These are phyloP conservation scores for Alternaria consortialis DNA, from an alignment of 2,329 filamentous ascomycete genomes.

Conservation along the genomic window DNA sequence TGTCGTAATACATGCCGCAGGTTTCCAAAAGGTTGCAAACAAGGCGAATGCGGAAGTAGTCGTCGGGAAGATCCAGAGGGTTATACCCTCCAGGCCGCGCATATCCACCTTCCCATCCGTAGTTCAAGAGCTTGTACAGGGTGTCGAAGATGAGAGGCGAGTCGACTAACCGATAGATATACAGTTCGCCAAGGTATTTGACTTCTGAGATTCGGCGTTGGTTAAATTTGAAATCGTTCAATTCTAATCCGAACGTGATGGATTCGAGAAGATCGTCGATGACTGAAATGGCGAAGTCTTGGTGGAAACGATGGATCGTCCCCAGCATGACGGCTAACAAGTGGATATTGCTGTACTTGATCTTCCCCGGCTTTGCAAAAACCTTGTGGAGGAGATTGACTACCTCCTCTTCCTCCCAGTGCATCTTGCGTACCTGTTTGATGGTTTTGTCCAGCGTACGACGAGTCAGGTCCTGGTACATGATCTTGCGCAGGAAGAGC, in stretches of 20 bases:
- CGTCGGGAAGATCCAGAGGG: conserved; percentile 85
- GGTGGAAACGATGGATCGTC: conserved; percentile 89
- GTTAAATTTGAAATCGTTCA: conserved; percentile 97
- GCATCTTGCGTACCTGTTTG: conserved; percentile 92
- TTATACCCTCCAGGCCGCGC: conserved; percentile 81
- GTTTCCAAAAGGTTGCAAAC: conserved; percentile 91
- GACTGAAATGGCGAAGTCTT: conserved; percentile 87
- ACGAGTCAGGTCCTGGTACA: conserved; percentile 94
- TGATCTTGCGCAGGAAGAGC: conserved; percentile 87
- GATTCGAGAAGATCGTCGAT: conserved; percentile 92
- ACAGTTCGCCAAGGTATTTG: conserved; percentile 94
- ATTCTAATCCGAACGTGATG: conserved; percentile 85
- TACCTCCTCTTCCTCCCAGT: conserved; percentile 95
- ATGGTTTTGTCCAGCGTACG: conserved; percentile 92
- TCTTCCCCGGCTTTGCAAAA: conserved; percentile 94
- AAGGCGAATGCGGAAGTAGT: conserved; percentile 94
- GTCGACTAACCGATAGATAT: conserved; percentile 97
- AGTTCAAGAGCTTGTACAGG: conserved; percentile 92
- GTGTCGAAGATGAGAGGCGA: conserved; percentile 95
- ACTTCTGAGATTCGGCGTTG: conserved; percentile 94
- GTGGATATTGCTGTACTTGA: conserved; percentile 97
- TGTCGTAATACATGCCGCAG: conserved; percentile 94
- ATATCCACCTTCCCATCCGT: conserved; percentile 84
- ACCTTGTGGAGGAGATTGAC: conserved; percentile 84
- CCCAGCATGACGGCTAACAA: conserved; percentile 89